Percentiles rank a stretch among this genome's conserved stretches.
phyloP scores from a whole-genome alignment of 805 yeast species.

The Lipomyces sp. region DNA sequence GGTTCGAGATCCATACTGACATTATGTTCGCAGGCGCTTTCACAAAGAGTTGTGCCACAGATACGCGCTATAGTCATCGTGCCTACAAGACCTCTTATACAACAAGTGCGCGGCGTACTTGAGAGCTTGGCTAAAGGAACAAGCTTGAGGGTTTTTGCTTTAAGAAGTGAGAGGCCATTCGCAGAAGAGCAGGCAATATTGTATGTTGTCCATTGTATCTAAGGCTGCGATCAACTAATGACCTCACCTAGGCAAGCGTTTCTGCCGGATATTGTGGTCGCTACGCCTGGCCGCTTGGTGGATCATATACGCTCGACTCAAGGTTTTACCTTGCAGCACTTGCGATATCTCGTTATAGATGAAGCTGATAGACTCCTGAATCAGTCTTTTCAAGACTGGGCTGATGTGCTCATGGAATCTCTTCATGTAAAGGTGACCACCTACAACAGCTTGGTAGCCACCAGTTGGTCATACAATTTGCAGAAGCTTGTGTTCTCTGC shows the following conservation, averaged over 20 bases:
- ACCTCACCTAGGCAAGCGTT: constrained; percentile 2
- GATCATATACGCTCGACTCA: constrained; percentile 93
- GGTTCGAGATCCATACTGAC: background rate
- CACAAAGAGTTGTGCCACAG: constrained; percentile 67
- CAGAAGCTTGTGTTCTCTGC: constrained; percentile 86
- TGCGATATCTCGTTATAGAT: constrained; percentile 88
- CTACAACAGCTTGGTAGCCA: constrained; percentile 18
- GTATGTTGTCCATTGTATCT: constrained; percentile 12
- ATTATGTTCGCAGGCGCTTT: constrained; percentile 48
- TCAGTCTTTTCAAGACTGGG: constrained; percentile 95
- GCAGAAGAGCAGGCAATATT: constrained; percentile 66
- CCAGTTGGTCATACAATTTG: constrained; percentile 36
- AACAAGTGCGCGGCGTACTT: constrained; percentile 76
- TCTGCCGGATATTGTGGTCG: constrained; percentile 53
- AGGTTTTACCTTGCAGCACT: constrained; percentile 79
- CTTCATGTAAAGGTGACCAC: constrained; percentile 28
- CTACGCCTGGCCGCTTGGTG: constrained; percentile 64
- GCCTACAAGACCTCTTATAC: constrained; percentile 87
- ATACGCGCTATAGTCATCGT: constrained; percentile 78
- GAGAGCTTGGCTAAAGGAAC: constrained; percentile 67
- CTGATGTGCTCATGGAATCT: constrained; percentile 51
- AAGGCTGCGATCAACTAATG: background rate
- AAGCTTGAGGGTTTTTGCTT: constrained; percentile 62
- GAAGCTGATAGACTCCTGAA: constrained; percentile 95
- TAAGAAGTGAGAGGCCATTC: constrained; percentile 60